Evolutionary conservation across 2,329 filamentous ascomycete genomes (phyloP).

Genomic region (Penicillium psychrosexuale): DNA sequence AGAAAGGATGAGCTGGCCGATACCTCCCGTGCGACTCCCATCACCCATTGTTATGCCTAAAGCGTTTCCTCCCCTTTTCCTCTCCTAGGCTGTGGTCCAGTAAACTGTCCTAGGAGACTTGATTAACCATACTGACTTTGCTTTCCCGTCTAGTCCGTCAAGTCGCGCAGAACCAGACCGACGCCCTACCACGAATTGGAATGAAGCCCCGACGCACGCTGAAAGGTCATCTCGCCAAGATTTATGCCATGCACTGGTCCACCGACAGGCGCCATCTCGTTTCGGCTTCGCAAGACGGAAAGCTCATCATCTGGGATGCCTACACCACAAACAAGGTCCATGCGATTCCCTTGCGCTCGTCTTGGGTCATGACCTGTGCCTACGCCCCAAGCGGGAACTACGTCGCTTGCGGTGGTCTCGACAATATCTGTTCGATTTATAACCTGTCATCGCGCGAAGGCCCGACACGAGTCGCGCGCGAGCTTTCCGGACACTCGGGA

Average conservation of each 20-base stretch:
- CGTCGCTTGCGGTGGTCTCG: conserved; percentile 94
- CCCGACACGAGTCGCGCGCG: conserved; percentile 91
- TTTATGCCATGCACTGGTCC: conserved; percentile 99
- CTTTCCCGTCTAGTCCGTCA: conserved; percentile 66
- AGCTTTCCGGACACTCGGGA: conserved; percentile 93
- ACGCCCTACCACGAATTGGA: conserved; percentile 84
- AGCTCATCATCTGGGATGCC: conserved; percentile 99
- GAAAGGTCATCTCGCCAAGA: conserved; percentile 97
- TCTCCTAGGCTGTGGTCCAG: not conserved
- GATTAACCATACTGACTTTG: conserved; percentile 22
- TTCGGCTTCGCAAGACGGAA: conserved; percentile 96
- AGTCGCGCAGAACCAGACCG: conserved; percentile 88
- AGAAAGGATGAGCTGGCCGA: conserved; percentile 99
- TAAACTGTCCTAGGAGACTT: not conserved
- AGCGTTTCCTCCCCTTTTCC: not conserved
- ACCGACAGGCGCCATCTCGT: conserved; percentile 96
- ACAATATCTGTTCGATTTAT: conserved; percentile 99
- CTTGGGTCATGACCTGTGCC: conserved; percentile 99
- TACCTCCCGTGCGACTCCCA: conserved; percentile 76
- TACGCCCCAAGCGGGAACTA: conserved; percentile 98
- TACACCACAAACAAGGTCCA: conserved; percentile 99
- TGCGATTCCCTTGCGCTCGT: conserved; percentile 93
- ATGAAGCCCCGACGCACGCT: conserved; percentile 98
- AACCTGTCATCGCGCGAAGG: conserved; percentile 96
- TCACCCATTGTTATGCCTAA: conserved; percentile 11